These are phyloP conservation scores for Kodamaea kaohsiungensis DNA, from an alignment of 805 yeast genomes.

Conservation along the genomic window DNA sequence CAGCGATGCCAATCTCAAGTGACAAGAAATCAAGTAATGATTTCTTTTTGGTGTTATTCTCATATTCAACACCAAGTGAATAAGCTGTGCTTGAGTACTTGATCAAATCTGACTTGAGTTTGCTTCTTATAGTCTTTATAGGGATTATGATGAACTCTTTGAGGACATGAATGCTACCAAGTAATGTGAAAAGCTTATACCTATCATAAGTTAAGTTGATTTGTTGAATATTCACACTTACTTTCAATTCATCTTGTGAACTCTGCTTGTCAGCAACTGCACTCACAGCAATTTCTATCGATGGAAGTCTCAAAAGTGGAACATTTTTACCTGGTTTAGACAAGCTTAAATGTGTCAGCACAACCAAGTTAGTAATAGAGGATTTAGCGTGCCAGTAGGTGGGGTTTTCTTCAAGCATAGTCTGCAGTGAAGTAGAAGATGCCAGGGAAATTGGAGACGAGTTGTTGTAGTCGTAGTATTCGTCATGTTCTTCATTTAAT, in stretches of 20 bases:
- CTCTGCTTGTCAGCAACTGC: background rate
- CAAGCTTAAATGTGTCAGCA: constrained; percentile 15
- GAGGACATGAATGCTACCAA: constrained; percentile 36
- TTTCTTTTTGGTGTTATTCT: background rate
- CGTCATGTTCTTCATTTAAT: background rate
- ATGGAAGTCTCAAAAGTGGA: constrained; percentile 25
- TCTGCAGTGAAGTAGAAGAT: constrained; percentile 30
- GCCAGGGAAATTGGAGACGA: constrained; percentile 9
- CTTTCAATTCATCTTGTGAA: background rate
- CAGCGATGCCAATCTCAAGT: constrained; percentile 13
- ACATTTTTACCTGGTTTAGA: constrained; percentile 10
- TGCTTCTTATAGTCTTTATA: constrained; percentile 21
- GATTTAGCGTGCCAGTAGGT: constrained; percentile 25
- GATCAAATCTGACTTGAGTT: constrained; percentile 15
- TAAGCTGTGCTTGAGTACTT: constrained; percentile 9
- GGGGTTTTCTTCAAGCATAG: constrained; percentile 15
- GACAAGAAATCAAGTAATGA: background rate
- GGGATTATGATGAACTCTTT: constrained; percentile 33
- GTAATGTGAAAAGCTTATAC: constrained; percentile 30
- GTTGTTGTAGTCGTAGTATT: background rate
- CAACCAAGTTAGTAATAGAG: constrained; percentile 18
- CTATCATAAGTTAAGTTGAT: constrained; percentile 23
- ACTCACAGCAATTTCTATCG: constrained; percentile 3
- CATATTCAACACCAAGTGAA: background rate
- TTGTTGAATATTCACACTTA: background rate